These are phyloP conservation scores for Yamadazyma endophytica DNA, from an alignment of 805 yeast genomes.

Conservation along the genomic window DNA sequence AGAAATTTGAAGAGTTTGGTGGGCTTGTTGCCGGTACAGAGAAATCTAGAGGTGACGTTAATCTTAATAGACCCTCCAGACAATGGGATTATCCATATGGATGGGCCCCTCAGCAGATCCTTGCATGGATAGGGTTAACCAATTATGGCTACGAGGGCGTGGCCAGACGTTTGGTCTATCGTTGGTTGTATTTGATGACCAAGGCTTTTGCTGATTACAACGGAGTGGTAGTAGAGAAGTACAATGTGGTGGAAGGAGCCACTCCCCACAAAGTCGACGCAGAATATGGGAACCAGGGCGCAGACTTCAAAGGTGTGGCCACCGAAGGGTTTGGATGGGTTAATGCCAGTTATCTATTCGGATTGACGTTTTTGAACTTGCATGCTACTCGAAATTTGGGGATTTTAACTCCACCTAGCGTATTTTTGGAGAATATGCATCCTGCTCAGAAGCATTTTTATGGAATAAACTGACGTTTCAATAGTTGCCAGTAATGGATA, in stretches of 20 bases:
- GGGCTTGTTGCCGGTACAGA: conserved; percentile 86
- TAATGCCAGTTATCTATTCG: conserved; percentile 77
- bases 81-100: conserved; percentile 99
- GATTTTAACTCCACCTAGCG: conserved; percentile 67
- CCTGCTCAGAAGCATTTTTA: conserved; percentile 31
- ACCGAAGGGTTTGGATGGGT: conserved; percentile 99
- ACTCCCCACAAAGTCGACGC: conserved; percentile 93
- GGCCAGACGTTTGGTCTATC: conserved; percentile 68
- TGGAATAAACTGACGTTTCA: no score
- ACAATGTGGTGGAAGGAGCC: conserved; percentile 77
- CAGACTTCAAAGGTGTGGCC: conserved; percentile 87
- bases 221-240: conserved; percentile 94
- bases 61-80: conserved; percentile 72
- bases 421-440: conserved; percentile 49
- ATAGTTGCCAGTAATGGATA: no score
- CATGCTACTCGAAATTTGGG: conserved; percentile 77
- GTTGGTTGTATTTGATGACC: conserved; percentile 90
- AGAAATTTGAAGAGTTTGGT: conserved; percentile 77
- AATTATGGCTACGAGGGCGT: conserved; percentile 66
- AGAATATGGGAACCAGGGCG: conserved; percentile 95
- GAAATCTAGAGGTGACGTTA: conserved; percentile 65
- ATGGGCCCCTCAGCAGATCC: conserved; percentile 97
- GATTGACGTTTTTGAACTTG: conserved; percentile 60
- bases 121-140: conserved; percentile 84
- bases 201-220: conserved; percentile 87